Conservation (phyloP, 2,329 filamentous ascomycete species). For the Cadophora sp. region DNA sequence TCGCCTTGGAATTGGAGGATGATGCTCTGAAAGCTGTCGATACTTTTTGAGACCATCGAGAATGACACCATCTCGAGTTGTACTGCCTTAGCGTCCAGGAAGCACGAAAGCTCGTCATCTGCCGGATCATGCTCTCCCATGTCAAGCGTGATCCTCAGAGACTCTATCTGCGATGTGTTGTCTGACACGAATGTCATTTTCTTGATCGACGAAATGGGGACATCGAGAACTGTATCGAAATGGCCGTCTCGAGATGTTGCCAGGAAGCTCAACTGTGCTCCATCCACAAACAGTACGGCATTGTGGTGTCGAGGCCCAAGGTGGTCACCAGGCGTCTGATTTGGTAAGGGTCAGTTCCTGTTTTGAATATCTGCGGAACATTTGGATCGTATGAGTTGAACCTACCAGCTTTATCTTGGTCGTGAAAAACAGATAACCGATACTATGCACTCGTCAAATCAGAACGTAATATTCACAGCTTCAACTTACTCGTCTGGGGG, state of each 20-base stretch:
- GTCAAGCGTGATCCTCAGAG: neutral
- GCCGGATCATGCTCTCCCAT: neutral
- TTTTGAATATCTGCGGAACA: neutral
- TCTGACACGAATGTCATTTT: neutral
- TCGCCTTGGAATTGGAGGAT: neutral
- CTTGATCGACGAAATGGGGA: conserved; percentile 14
- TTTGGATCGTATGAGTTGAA: neutral
- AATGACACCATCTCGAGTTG: neutral
- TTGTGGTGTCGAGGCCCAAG: conserved; percentile 21
- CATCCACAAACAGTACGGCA: conserved; percentile 23
- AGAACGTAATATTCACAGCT: neutral
- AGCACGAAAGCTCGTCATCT: neutral
- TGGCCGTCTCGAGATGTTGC: conserved; percentile 5
- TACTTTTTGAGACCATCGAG: neutral
- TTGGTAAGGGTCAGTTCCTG: neutral
- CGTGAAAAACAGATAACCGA: conserved; percentile 13
- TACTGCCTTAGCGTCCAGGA: neutral
- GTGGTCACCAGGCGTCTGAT: conserved; percentile 11
- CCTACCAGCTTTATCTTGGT: conserved; percentile 13
- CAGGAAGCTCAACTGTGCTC: conserved; percentile 18
- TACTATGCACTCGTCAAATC: neutral
- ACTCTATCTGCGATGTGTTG: neutral
- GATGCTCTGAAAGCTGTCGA: neutral
- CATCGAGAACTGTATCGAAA: conserved; percentile 26
- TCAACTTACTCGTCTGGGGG: neutral